Percentiles rank a stretch among this genome's conserved stretches.
Conservation (phyloP, 148 eudicot species). For the Hydrangea macrophylla region DNA sequence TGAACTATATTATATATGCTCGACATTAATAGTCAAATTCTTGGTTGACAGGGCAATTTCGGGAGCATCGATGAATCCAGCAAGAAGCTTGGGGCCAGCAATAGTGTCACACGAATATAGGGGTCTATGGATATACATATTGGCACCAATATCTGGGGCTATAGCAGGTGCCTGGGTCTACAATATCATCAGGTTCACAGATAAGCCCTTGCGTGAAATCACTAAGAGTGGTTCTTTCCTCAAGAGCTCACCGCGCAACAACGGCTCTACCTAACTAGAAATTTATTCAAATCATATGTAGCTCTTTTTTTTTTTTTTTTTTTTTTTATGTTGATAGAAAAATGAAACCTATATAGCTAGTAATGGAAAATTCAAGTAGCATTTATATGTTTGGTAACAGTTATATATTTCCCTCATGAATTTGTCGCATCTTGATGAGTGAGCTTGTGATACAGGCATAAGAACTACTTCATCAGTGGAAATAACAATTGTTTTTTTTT, state of each 20-base stretch:
- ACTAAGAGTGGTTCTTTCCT: constrained; percentile 43
- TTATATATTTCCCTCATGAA: neutral
- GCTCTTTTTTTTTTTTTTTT: too few relatives aligned
- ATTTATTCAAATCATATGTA: neutral
- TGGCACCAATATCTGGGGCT: constrained; percentile 53
- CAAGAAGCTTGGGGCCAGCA: constrained; percentile 60
- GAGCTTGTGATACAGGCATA: too few relatives aligned
- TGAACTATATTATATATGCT: too few relatives aligned
- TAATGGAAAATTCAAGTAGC: neutral
- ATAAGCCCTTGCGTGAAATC: constrained; percentile 59
- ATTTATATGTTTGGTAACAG: neutral
- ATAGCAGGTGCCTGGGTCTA: constrained; percentile 70
- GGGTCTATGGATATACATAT: constrained; percentile 56
- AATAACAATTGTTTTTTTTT: neutral
- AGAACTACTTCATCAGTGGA: neutral
- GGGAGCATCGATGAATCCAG: constrained; percentile 71
- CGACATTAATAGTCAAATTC: too few relatives aligned
- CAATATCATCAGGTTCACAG: constrained; percentile 60
- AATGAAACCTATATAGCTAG: neutral
- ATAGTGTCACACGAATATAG: constrained; percentile 37
- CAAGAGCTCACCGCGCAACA: constrained; percentile 7
- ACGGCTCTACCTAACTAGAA: neutral
- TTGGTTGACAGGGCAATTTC: constrained; percentile 39
- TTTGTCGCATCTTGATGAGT: neutral
- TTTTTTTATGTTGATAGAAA: too few relatives aligned